These are phyloP conservation scores for Dissophora globulifera DNA, from an alignment of 192 early-diverging fungal species.

Conservation along the genomic window DNA sequence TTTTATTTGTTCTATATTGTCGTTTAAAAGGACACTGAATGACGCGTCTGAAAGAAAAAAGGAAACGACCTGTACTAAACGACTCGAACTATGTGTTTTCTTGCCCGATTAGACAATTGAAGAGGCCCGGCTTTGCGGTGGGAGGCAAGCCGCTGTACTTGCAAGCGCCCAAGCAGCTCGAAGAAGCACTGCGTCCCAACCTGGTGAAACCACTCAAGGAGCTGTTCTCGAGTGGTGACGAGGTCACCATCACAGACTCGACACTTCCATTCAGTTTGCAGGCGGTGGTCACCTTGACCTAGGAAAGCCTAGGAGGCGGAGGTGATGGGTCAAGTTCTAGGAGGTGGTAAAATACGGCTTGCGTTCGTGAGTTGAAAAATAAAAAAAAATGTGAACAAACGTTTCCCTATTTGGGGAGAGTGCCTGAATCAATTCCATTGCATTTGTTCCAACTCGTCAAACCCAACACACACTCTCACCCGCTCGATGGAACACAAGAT, in stretches of 20 bases:
- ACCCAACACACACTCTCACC: not conserved
- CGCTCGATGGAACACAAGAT: constrained; percentile 28
- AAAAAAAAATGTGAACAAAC: too few relatives aligned
- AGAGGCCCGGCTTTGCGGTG: constrained; percentile 77
- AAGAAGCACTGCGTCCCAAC: constrained; percentile 87
- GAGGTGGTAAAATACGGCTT: not conserved
- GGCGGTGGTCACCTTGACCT: constrained; percentile 11
- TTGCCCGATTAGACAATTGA: constrained; percentile 76
- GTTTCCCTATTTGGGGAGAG: too few relatives aligned
- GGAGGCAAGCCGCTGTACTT: constrained; percentile 79
- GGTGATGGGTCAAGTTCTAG: too few relatives aligned
- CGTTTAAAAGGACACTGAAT: too few relatives aligned
- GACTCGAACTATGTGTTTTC: not conserved
- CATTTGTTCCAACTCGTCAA: not conserved
- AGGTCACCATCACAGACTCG: constrained; percentile 86
- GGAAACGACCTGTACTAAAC: too few relatives aligned
- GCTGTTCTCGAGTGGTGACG: constrained; percentile 73
- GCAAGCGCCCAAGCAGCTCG: constrained; percentile 83
- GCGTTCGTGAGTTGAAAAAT: not conserved
- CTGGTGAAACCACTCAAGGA: constrained; percentile 74
- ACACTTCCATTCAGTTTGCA: constrained; percentile 69
- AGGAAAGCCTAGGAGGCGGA: too few relatives aligned
- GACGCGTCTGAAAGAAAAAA: too few relatives aligned
- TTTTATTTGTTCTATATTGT: too few relatives aligned
- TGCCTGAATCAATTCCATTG: too few relatives aligned